These are phyloP conservation scores for Sporothrix luriei DNA, from an alignment of 2,329 filamentous ascomycete genomes.

Conservation along the genomic window DNA sequence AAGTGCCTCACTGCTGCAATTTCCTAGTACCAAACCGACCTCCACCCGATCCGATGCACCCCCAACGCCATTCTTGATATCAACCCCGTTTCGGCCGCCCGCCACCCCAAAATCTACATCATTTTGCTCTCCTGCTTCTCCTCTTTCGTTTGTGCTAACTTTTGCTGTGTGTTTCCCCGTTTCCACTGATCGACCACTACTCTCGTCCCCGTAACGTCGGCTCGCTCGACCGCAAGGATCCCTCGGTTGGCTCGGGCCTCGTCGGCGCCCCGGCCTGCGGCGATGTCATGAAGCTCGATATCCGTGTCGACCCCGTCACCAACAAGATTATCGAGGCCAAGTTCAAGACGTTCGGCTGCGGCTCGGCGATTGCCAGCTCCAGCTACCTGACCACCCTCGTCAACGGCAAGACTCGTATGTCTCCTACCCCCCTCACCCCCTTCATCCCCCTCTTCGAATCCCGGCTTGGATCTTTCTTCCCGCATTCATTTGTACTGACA, in stretches of 20 bases:
- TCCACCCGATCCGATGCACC: not conserved
- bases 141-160: not conserved
- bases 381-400: slow-evolving; percentile 88
- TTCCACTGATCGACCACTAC: slow-evolving; percentile 39
- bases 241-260: slow-evolving; percentile 85
- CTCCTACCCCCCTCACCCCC: not conserved
- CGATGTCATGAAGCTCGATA: slow-evolving; percentile 93
- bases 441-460: not conserved
- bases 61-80: slow-evolving; percentile 23
- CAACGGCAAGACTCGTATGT: slow-evolving; percentile 74
- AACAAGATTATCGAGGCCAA: slow-evolving; percentile 92
- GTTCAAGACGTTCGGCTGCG: slow-evolving; percentile 98
- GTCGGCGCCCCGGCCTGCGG: slow-evolving; percentile 89
- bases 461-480: too few species aligned
- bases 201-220: slow-evolving; percentile 53
- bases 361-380: slow-evolving; percentile 89
- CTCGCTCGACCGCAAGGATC: slow-evolving; percentile 69
- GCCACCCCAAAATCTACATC: not conserved
- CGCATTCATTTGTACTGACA: not conserved
- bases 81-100: not conserved
- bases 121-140: not conserved
- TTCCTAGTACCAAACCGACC: not conserved
- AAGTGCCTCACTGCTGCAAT: slow-evolving; percentile 27
- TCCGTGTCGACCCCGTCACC: slow-evolving; percentile 83
- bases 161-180: not conserved